Percentiles rank a stretch among this genome's conserved stretches.
Conservation (phyloP, 495 filamentous ascomycete genomes). For the Trichoderma virens region DNA sequence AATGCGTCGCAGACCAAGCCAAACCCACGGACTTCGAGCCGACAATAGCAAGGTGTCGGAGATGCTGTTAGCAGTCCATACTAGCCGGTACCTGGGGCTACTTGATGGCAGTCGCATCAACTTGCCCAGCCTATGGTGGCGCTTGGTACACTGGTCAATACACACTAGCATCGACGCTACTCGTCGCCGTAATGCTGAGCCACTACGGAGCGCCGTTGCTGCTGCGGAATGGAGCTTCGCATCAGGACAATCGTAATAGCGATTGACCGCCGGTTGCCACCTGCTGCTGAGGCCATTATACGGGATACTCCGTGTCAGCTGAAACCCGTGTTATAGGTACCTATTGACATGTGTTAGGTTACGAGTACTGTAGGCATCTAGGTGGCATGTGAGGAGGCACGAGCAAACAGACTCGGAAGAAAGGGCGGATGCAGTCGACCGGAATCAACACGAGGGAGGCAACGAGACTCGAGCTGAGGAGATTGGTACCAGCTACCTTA, state of each 20-base stretch:
- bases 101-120: background rate
- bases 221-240: background rate
- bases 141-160: background rate
- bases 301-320: background rate
- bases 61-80: background rate
- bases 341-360: too few species aligned
- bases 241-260: background rate
- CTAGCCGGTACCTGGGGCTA: background rate
- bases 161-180: slow-evolving; percentile 7
- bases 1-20: background rate
- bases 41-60: slow-evolving; percentile 7
- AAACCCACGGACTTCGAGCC: background rate
- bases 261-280: slow-evolving; percentile 4
- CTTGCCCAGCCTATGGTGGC: background rate
- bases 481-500: too few species aligned
- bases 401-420: too few species aligned
- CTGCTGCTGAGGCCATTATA: background rate
- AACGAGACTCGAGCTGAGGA: too few species aligned
- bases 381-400: too few species aligned
- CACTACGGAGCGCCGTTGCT: background rate
- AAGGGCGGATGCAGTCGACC: too few species aligned
- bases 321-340: background rate
- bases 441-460: too few species aligned
- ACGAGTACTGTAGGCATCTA: too few species aligned
- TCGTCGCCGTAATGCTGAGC: background rate